phyloP scores from a whole-genome alignment of 805 yeast species.

The Maudiozyma serrabonitensis region DNA sequence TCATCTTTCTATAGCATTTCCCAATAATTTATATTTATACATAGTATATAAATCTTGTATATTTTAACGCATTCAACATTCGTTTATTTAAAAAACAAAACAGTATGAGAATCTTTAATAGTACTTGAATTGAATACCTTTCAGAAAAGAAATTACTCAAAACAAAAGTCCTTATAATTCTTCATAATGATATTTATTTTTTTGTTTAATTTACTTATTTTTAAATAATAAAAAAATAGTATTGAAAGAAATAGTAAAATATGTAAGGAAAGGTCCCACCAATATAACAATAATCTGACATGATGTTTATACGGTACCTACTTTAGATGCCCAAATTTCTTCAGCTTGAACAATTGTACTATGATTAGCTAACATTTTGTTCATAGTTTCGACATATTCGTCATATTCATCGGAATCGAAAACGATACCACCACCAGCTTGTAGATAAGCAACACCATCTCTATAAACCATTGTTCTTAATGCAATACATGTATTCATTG shows the following conservation, averaged over 20 bases:
- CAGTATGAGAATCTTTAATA: too few relatives aligned
- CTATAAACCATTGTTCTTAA: constrained; percentile 93
- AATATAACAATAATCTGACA: not conserved
- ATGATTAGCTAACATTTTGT: constrained; percentile 91
- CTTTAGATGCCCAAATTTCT: constrained; percentile 51
- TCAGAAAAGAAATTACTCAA: not conserved
- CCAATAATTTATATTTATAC: not conserved
- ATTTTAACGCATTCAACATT: constrained; percentile 31
- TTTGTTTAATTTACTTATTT: too few relatives aligned
- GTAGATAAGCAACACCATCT: constrained; percentile 82
- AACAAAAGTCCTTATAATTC: too few relatives aligned
- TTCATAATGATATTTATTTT: too few relatives aligned
- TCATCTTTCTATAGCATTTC: constrained; percentile 22
- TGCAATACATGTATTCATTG: constrained; percentile 97
- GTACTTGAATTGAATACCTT: constrained; percentile 1
- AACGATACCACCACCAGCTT: constrained; percentile 99
- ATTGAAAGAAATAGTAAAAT: too few relatives aligned
- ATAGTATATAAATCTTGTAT: constrained; percentile 7
- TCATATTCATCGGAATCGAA: constrained; percentile 91
- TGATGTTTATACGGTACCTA: constrained; percentile 16
- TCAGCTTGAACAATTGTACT: constrained; percentile 91
- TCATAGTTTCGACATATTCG: constrained; percentile 92
- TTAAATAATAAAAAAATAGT: too few relatives aligned
- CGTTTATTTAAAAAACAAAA: constrained; percentile 5
- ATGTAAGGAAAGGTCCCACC: too few relatives aligned